Evolutionary conservation across 202 grass and related monocot species (phyloP).

Genomic region (Carex arenaria): DNA sequence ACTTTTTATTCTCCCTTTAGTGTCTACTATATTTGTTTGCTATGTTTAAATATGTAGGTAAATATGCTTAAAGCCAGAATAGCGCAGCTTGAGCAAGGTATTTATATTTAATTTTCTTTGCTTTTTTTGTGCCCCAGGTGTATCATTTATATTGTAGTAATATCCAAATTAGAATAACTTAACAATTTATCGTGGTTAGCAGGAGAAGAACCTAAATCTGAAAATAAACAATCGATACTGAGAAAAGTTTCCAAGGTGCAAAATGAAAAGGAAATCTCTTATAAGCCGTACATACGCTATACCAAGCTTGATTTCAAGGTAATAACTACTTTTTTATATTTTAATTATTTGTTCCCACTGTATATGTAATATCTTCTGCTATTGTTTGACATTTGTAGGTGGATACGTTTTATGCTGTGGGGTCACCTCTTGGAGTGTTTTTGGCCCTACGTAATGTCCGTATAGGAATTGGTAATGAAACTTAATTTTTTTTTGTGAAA

Average conservation of each 20-base stretch:
- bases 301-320: constrained; percentile 98
- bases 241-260: constrained; percentile 15
- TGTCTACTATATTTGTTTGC: constrained; percentile 23
- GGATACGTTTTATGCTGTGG: constrained; percentile 92
- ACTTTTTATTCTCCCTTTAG: background rate
- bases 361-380: constrained; percentile 22
- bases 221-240: constrained; percentile 29
- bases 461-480: constrained; percentile 85
- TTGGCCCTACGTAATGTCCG: constrained; percentile 80
- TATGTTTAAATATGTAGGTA: constrained; percentile 44
- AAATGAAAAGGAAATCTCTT: constrained; percentile 40
- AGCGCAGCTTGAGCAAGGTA: constrained; percentile 54
- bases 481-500: constrained; percentile 6
- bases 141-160: background rate
- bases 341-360: background rate
- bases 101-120: constrained; percentile 21
- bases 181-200: constrained; percentile 17
- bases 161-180: background rate
- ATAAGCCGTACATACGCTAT: constrained; percentile 76
- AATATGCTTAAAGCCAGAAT: constrained; percentile 65
- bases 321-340: constrained; percentile 18
- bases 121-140: constrained; percentile 19
- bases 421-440: constrained; percentile 95
- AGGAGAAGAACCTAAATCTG: constrained; percentile 50
- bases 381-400: constrained; percentile 48